Percentiles rank a stretch among this genome's conserved stretches.
phyloP scores from a whole-genome alignment of 495 filamentous ascomycete genomes.

The Aspergillus egyptiacus region DNA sequence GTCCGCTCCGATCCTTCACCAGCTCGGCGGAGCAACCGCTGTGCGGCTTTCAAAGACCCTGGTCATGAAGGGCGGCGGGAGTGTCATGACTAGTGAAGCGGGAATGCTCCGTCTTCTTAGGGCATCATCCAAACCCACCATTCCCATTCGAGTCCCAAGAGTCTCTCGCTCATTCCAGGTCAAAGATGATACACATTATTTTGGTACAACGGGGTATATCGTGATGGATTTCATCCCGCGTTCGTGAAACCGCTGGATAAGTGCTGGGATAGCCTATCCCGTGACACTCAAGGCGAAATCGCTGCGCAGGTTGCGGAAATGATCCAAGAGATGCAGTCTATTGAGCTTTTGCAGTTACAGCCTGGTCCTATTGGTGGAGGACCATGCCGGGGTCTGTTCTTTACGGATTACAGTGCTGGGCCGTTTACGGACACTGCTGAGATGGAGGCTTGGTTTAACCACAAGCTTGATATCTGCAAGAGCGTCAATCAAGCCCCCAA shows the following conservation, averaged over 20 bases:
- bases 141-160: constrained; percentile 16
- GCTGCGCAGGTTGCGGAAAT: constrained; percentile 19
- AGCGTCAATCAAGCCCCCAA: constrained; percentile 14
- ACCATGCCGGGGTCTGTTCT: constrained; percentile 21
- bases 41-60: constrained; percentile 17
- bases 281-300: constrained; percentile 16
- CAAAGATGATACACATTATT: constrained; percentile 20
- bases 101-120: constrained; percentile 15
- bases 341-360: constrained; percentile 12
- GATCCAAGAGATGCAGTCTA: constrained; percentile 22
- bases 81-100: constrained; percentile 18
- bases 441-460: constrained; percentile 30
- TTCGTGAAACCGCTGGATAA: constrained; percentile 20
- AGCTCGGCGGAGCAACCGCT: constrained; percentile 12
- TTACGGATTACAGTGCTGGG: constrained; percentile 27
- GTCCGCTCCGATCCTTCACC: constrained; percentile 13
- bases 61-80: constrained; percentile 19
- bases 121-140: constrained; percentile 10
- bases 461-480: constrained; percentile 26
- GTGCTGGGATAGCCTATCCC: constrained; percentile 19
- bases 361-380: constrained; percentile 26
- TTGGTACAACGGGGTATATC: constrained; percentile 25
- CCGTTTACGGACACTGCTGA: constrained; percentile 23
- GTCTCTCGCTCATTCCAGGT: constrained; percentile 20
- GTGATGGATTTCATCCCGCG: constrained; percentile 32